Evolutionary conservation across 768 basidiomycete genomes (phyloP), one percentile per base, ranked within the genome.

Genomic region (Tylopilus balloui): DNA sequence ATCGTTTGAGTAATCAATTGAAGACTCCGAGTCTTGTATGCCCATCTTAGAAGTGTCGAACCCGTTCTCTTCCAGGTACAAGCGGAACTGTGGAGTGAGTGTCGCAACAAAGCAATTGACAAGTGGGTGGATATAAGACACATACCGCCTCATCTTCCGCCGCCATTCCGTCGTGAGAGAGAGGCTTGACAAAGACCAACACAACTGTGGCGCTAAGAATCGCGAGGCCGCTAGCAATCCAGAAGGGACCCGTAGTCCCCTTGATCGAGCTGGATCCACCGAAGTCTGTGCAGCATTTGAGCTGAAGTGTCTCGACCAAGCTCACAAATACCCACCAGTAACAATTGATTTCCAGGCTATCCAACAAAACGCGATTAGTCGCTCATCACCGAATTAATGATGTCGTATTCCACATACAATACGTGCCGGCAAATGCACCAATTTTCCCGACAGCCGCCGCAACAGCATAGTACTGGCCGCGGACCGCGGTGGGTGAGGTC

Each of bases 401-500:
- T 12, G 28, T 17, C 20, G 2, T 42, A 35, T 47, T 47, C 47
- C 53, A 67, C 83, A 21, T 63, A 85, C 85, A 78, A 83, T 84
- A 91, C 36, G 85, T 89, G 23, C 89, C 89, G 39, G 82, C 75
- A 64, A 91, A 89, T 11, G 90, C 90, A 20, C 90, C 90, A 36
- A 90, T 57, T 68, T 92, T 92, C 29, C 90, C 93, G 42, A 88
- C 61, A 13, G 92, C 92, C 36, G 93, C 91, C 7, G 91, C 92
- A 24, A 81, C 49, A 21, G 92, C 92, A 61, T 94, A 93, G 66
- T 83, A 87, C 42, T 92, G 86, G 2, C 91, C 90, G 51, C 90
- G 84, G 39, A 88, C 73, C 19, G 86, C 90, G 1, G 93, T 95
- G 0, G 92, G 91, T 57, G 86, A 83, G 3, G 78, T 78, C 71